Evolutionary conservation across 2,329 filamentous ascomycete genomes (phyloP).

Genomic region (Phialophora verrucosa): DNA sequence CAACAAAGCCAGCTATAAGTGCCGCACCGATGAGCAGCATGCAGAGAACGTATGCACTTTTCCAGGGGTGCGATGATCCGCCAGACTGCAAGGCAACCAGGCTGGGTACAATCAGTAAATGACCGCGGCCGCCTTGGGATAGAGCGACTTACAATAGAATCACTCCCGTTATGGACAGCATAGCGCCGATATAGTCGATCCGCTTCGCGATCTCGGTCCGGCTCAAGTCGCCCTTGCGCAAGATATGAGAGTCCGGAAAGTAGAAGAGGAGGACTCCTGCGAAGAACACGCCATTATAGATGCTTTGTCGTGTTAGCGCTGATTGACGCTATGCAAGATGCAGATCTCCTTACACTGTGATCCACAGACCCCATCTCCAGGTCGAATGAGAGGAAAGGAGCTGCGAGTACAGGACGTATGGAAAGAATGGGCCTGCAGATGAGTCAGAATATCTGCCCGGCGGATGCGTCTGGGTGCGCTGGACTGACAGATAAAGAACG

Average conservation of each 20-base stretch:
- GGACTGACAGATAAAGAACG: slow-evolving; percentile 28
- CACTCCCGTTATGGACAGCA: slow-evolving; percentile 30
- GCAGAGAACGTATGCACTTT: slow-evolving; percentile 49
- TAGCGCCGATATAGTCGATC: slow-evolving; percentile 32
- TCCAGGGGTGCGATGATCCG: slow-evolving; percentile 32
- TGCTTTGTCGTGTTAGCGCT: slow-evolving; percentile 10
- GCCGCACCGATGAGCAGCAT: slow-evolving; percentile 53
- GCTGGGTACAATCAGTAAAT: slow-evolving; percentile 11
- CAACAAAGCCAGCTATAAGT: slow-evolving; percentile 48
- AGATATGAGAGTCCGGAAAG: slow-evolving; percentile 29
- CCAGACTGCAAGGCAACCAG: slow-evolving; percentile 35
- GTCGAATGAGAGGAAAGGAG: slow-evolving; percentile 27
- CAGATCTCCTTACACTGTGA: slow-evolving; percentile 27
- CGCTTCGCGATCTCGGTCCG: slow-evolving; percentile 19
- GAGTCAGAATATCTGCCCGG: neutral
- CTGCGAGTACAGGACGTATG: slow-evolving; percentile 32
- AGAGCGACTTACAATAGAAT: slow-evolving; percentile 28
- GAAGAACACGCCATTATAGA: slow-evolving; percentile 31
- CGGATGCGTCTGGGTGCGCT: neutral
- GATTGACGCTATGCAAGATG: no score
- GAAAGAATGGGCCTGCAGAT: slow-evolving; percentile 30
- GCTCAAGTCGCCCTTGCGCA: slow-evolving; percentile 20
- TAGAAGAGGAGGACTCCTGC: slow-evolving; percentile 29
- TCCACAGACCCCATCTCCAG: slow-evolving; percentile 34
- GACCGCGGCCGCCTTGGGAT: slow-evolving; percentile 45